Evolutionary conservation across 1,284 basidiomycete genomes (phyloP).

Genomic region (Sporisorium scitamineum): DNA sequence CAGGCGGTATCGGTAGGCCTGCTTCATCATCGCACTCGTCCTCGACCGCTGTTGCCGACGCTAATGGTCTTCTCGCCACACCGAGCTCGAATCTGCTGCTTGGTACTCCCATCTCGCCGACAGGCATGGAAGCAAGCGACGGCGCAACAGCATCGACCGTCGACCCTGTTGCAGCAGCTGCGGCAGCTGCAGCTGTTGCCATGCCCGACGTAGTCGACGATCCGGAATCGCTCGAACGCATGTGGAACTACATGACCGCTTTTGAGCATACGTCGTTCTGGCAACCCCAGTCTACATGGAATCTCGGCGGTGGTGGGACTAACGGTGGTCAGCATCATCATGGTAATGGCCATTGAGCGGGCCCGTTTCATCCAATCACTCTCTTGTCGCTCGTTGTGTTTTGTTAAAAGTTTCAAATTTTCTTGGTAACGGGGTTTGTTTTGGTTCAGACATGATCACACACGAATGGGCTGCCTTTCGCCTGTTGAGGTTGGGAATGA

Average conservation of each 20-base stretch:
- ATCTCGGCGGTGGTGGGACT: conserved; percentile 9
- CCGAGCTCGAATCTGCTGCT: conserved; percentile 28
- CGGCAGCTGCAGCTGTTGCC: conserved; percentile 10
- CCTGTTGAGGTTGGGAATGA: no score
- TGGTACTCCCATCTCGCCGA: conserved; percentile 12
- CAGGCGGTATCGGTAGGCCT: conserved; percentile 1
- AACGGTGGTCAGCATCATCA: conserved; percentile 5
- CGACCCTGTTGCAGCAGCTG: conserved; percentile 3
- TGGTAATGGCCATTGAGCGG: neutral
- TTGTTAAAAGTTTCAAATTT: neutral
- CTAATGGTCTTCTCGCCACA: conserved; percentile 10
- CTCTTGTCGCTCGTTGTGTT: no score
- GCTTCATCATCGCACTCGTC: conserved; percentile 17
- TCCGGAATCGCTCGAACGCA: conserved; percentile 41
- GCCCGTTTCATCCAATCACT: neutral
- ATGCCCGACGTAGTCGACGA: conserved; percentile 44
- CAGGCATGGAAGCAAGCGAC: conserved; percentile 4
- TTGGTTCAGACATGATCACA: neutral
- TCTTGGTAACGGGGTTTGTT: conserved; percentile 16
- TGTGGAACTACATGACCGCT: conserved; percentile 56
- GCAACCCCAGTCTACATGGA: conserved; percentile 52
- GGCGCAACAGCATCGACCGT: conserved; percentile 8
- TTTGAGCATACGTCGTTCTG: conserved; percentile 50
- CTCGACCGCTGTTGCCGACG: conserved; percentile 10
- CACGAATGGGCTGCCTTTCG: no score